These are phyloP conservation scores for Sporothrix curviconia DNA, from an alignment of 2,329 filamentous ascomycete genomes.

Conservation along the genomic window DNA sequence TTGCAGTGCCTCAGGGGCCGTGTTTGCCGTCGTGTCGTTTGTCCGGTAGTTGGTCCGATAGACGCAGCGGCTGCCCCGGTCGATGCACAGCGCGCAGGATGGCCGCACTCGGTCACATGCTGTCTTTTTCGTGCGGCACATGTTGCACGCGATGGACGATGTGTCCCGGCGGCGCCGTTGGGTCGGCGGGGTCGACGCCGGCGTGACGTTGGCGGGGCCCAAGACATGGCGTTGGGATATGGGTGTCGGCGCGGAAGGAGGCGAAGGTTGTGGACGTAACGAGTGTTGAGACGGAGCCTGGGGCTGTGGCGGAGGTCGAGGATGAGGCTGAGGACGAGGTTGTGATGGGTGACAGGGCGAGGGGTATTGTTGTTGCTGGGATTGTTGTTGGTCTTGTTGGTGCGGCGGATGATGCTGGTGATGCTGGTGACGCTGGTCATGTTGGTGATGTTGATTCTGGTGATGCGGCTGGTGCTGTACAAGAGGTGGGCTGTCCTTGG, in stretches of 20 bases:
- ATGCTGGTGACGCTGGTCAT: too few species aligned
- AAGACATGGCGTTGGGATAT: background rate
- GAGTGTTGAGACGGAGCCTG: background rate
- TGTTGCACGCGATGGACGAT: conserved; percentile 13
- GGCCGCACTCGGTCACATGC: conserved; percentile 9
- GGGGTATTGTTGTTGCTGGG: too few species aligned
- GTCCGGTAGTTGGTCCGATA: conserved; percentile 12
- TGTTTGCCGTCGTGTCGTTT: background rate
- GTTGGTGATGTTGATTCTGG: background rate
- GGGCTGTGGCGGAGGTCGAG: background rate
- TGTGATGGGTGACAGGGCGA: too few species aligned
- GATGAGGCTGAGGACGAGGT: too few species aligned
- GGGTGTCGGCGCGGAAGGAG: background rate
- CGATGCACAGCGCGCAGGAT: conserved; percentile 10
- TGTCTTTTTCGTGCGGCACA: conserved; percentile 14
- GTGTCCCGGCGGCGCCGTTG: conserved; percentile 10
- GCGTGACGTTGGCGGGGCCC: background rate
- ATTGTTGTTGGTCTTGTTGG: too few species aligned
- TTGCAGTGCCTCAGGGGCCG: background rate
- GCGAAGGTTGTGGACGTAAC: too few species aligned
- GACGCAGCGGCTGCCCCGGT: conserved; percentile 4
- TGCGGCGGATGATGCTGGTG: too few species aligned
- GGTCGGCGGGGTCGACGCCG: background rate
- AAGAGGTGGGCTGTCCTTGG: too few species aligned
- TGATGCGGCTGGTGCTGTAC: background rate